A percentile compares a stretch with the other conserved stretches of the same genome.
Conservation (phyloP, 2,329 filamentous ascomycete species). For the Nemania sp. region DNA sequence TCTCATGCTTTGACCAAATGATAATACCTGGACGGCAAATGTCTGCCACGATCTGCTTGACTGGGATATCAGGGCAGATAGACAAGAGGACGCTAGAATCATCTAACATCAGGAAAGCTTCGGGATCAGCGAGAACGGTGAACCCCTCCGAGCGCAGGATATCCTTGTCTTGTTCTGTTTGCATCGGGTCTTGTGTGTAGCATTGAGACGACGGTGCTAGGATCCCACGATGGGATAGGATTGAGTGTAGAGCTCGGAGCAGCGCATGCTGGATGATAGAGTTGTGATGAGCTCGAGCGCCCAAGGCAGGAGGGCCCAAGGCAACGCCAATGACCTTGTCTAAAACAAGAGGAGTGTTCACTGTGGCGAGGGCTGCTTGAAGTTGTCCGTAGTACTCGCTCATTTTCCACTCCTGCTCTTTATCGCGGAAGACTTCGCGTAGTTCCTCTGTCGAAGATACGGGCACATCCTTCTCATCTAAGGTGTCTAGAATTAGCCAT, state of each 20-base stretch:
- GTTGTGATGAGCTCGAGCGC: background rate
- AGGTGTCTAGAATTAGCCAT: background rate
- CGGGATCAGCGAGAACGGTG: conserved; percentile 25
- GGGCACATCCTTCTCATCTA: background rate
- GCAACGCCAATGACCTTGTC: conserved; percentile 24
- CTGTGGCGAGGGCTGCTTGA: conserved; percentile 14
- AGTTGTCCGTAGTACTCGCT: conserved; percentile 21
- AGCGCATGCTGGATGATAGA: background rate
- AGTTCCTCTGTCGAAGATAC: background rate
- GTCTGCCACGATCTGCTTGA: conserved; percentile 27
- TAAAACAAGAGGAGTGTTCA: conserved; percentile 16
- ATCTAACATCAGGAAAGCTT: conserved; percentile 24
- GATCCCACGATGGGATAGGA: background rate
- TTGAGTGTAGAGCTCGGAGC: background rate
- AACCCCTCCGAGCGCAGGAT: conserved; percentile 18
- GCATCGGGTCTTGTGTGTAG: conserved; percentile 25
- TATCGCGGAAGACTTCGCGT: background rate
- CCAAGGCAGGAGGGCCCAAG: conserved; percentile 11
- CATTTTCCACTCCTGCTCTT: conserved; percentile 20
- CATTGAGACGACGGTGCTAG: background rate
- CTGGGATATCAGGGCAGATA: conserved; percentile 21
- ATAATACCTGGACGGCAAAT: conserved; percentile 6
- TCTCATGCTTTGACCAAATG: no score
- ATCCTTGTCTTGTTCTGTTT: conserved; percentile 22
- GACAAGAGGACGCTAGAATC: conserved; percentile 28